A percentile compares a stretch with the other conserved stretches of the same genome.
Evolutionary conservation across 768 basidiomycete species (phyloP).

Genomic region (Termitomyces sp.): DNA sequence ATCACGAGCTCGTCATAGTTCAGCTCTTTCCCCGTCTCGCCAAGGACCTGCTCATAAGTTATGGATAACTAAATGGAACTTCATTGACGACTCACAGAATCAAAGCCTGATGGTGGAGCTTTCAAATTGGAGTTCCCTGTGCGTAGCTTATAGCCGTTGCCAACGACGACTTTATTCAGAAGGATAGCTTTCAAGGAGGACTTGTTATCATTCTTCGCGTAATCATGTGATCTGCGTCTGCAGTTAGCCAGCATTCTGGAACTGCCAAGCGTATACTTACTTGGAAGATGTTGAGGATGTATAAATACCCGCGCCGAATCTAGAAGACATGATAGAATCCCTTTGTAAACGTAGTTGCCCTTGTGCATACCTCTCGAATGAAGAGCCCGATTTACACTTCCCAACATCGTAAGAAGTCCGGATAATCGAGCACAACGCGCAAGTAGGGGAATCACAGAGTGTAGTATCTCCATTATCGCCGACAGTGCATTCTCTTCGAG

Average conservation of each 20-base stretch:
- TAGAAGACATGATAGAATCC: conserved; percentile 14
- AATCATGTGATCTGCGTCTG: conserved; percentile 57
- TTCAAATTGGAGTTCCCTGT: conserved; percentile 51
- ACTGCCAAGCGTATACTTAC: conserved; percentile 21
- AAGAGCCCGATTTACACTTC: conserved; percentile 63
- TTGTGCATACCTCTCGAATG: conserved; percentile 55
- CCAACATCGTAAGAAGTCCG: conserved; percentile 58
- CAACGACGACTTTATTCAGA: conserved; percentile 71
- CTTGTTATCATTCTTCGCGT: conserved; percentile 45
- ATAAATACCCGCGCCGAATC: conserved; percentile 43
- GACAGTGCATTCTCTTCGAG: conserved; percentile 55
- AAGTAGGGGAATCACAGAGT: conserved; percentile 50
- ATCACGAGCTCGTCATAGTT: conserved; percentile 72
- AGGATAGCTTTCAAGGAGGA: conserved; percentile 54
- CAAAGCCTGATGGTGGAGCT: conserved; percentile 55
- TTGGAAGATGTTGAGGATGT: conserved; percentile 45
- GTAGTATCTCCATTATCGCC: conserved; percentile 55
- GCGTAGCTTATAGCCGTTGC: conserved; percentile 61
- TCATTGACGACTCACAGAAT: conserved; percentile 45
- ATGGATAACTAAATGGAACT: neutral
- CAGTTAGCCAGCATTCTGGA: neutral
- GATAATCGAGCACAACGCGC: conserved; percentile 61
- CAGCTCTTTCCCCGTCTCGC: conserved; percentile 58
- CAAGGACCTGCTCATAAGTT: conserved; percentile 43
- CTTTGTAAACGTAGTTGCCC: neutral